phyloP scores from a whole-genome alignment of 2,329 filamentous ascomycete species.

The Penicillium sp. region DNA sequence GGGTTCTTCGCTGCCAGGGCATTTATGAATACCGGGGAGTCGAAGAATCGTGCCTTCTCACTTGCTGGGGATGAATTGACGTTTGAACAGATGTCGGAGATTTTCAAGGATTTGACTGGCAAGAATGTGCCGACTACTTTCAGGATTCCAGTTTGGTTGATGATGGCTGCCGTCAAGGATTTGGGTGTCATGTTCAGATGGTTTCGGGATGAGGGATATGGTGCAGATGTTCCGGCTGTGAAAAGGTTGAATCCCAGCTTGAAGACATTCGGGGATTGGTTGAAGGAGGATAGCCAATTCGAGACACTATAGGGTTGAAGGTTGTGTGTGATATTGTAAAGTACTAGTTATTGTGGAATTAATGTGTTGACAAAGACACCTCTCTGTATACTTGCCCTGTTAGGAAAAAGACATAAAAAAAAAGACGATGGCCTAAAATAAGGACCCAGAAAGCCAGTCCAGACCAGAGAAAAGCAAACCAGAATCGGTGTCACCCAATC shows the following conservation, averaged over 20 bases:
- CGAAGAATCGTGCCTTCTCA: slow-evolving; percentile 39
- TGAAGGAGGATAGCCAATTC: slow-evolving; percentile 42
- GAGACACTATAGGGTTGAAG: neutral
- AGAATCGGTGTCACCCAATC: neutral
- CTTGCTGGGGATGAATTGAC: slow-evolving; percentile 48
- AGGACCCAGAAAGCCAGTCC: neutral
- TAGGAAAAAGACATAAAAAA: neutral
- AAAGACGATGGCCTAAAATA: neutral
- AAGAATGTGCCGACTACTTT: slow-evolving; percentile 37
- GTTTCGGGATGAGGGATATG: slow-evolving; percentile 44
- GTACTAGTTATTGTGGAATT: neutral
- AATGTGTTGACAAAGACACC: neutral
- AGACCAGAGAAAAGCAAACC: neutral
- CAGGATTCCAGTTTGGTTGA: slow-evolving; percentile 31
- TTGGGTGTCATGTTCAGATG: slow-evolving; percentile 44
- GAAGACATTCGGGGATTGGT: slow-evolving; percentile 43
- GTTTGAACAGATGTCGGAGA: slow-evolving; percentile 37
- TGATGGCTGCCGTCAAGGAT: slow-evolving; percentile 40
- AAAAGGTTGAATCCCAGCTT: slow-evolving; percentile 39
- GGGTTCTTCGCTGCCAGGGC: slow-evolving; percentile 45
- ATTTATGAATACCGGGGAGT: slow-evolving; percentile 41
- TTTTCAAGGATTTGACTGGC: slow-evolving; percentile 43
- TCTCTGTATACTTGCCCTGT: neutral
- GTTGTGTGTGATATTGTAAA: neutral
- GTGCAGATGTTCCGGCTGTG: slow-evolving; percentile 38